Evolutionary conservation across 148 eudicot genomes (phyloP), one percentile per base, ranked within the genome.

Genomic region (Silene uniflora): DNA sequence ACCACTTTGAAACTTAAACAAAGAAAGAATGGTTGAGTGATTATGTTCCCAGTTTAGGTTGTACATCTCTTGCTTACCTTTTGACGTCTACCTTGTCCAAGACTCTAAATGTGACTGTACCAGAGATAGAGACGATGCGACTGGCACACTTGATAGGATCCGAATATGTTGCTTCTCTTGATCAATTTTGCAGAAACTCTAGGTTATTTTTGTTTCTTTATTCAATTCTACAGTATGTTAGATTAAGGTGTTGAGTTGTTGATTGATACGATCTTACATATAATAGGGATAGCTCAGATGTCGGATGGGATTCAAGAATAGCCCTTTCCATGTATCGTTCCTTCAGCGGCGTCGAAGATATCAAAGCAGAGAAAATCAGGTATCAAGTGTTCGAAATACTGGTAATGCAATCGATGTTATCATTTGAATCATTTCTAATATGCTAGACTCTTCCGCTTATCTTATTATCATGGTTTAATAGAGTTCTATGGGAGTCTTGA

Each of bases 301-400:
- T 88, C 54, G n/a, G n/a, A n/a, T n/a, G n/a, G n/a, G n/a, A n/a
- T n/a, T n/a, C n/a, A n/a, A n/a, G n/a, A n/a, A n/a, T n/a, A n/a
- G n/a, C n/a, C n/a, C n/a, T n/a, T n/a, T n/a, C n/a, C n/a, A n/a
- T n/a, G n/a, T n/a, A n/a, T 55, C 87, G 89, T 67, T 68, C 97
- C 67, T 95, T 95, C 81, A 75, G 62, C 67, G 81, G 91, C 77
- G 77, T 82, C 73, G 98, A 95, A 58, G 92, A 95, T 66, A 69
- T 95, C 18, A 90, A 89, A 85, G 96, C 98, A n/a, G 97, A 95
- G 82, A 89, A 79, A 85, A 84, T 95, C 72, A 89, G 98, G 98
- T 95, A 68, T 35, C 35, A 78, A 64, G 5, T n/a, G n/a, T n/a
- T n/a, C n/a, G n/a, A n/a, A n/a, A n/a, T n/a, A n/a, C n/a, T n/a